phyloP scores from a whole-genome alignment of 306 rosid species.

The Prunus mira region DNA sequence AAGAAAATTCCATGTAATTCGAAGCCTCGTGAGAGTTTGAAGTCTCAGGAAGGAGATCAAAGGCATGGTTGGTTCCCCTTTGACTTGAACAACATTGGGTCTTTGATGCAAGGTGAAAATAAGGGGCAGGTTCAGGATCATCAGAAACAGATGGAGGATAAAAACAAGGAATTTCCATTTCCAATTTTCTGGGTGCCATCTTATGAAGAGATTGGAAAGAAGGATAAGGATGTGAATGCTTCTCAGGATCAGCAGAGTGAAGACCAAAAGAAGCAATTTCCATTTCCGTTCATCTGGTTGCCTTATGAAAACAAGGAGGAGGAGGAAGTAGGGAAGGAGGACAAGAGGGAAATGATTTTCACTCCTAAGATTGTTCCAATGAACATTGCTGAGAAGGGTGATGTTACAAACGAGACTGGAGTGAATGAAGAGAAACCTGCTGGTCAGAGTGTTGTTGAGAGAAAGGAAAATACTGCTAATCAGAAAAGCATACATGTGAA shows the following conservation, averaged over 20 bases:
- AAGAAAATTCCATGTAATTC: conserved; percentile 8
- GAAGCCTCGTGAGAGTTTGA: conserved; percentile 13
- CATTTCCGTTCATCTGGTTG: conserved; percentile 66
- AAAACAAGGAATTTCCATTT: conserved; percentile 35
- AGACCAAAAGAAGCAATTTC: conserved; percentile 28
- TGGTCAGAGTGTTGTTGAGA: background rate
- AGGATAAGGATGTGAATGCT: conserved; percentile 16
- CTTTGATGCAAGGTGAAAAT: conserved; percentile 28
- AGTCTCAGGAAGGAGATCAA: conserved; percentile 25
- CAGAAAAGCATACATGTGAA: conserved; percentile 39
- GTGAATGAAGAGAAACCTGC: conserved; percentile 8
- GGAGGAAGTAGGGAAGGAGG: conserved; percentile 31
- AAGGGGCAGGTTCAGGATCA: conserved; percentile 18
- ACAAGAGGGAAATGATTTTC: conserved; percentile 5
- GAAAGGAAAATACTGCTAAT: conserved; percentile 3
- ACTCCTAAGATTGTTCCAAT: conserved; percentile 24
- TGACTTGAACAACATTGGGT: conserved; percentile 25
- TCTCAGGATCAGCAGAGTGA: conserved; percentile 9
- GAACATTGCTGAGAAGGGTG: conserved; percentile 12
- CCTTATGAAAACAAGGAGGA: conserved; percentile 39
- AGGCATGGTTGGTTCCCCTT: conserved; percentile 51
- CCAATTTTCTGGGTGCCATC: conserved; percentile 71
- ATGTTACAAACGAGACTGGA: background rate
- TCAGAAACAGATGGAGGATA: conserved; percentile 6
- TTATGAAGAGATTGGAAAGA: conserved; percentile 36